Conservation (phyloP, 2,329 filamentous ascomycete genomes). For the Fusarium chlamydosporum region DNA sequence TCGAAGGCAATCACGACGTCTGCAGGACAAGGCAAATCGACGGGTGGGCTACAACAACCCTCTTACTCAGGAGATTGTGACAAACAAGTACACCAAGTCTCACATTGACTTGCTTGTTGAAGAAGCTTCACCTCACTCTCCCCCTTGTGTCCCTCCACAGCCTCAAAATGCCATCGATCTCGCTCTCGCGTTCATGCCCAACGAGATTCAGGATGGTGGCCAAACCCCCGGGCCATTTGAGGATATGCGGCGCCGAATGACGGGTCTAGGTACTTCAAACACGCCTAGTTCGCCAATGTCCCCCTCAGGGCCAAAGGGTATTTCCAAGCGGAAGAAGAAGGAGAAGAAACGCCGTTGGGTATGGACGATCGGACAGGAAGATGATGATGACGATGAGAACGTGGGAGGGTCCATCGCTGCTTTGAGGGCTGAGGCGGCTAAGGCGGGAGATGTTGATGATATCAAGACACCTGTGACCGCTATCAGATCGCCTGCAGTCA, state of each 20-base stretch:
- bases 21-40: constrained; percentile 68
- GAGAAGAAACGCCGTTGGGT: constrained; percentile 76
- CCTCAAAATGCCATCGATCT: constrained; percentile 63
- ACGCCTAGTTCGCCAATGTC: constrained; percentile 59
- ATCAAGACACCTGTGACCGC: constrained; percentile 46
- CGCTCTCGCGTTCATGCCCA: constrained; percentile 65
- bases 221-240: constrained; percentile 75
- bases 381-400: constrained; percentile 62
- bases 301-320: constrained; percentile 59
- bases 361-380: constrained; percentile 74
- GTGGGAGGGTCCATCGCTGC: constrained; percentile 61
- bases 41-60: constrained; percentile 74
- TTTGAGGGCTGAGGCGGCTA: constrained; percentile 54
- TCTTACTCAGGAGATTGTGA: constrained; percentile 74
- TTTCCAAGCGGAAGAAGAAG: constrained; percentile 67
- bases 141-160: constrained; percentile 51
- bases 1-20: constrained; percentile 66
- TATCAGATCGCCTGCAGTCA: constrained; percentile 38
- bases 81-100: constrained; percentile 72
- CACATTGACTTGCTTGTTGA: constrained; percentile 74
- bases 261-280: constrained; percentile 56
- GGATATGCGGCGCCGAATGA: constrained; percentile 72
- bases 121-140: constrained; percentile 66
- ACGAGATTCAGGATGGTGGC: constrained; percentile 72
- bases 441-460: constrained; percentile 33